Base-by-base conservation (phyloP, 2,329 filamentous ascomycete genomes). In the Domatiomyces globalis region DNA sequence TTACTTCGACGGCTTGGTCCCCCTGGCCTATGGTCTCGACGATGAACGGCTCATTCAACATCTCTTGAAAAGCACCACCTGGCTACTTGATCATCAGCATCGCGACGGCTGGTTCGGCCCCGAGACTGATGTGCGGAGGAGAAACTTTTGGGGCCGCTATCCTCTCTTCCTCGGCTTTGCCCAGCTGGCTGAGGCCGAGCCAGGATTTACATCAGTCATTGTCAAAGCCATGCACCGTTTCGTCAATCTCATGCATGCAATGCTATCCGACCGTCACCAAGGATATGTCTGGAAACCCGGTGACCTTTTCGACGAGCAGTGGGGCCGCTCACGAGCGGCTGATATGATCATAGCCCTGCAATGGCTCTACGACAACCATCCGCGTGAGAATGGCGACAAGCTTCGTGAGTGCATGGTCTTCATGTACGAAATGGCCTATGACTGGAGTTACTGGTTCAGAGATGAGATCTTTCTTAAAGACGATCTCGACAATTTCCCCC, bases 1-100 rank as follows among this genome's bases (percentile, higher is more conserved):
- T 60, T 80, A 76, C 74, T 74, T 78, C 58, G 79, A 80, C 57
- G 73, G 71, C 3, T 65, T 79, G 1, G 76, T 80, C 1, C 75
- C 77, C 17, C 67, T 80, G 20, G 75, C 77, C 1, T 80, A 74
- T 54, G 63, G 63, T 0, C 61, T 76, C 4, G 66, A 75, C 48
- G 71, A 79, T 58, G 56, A 63, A 2, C 63, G 71, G 4, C 63
- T 80, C n/a, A 74, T 76, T 56, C 57, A 55, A 0, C 76, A 80
- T 54, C 71, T 76, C 6, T 66, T 68, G 17, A 55, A 63, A 4
- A 70, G 70, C 27, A 61, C 73, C 5, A 64, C 73, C 49, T 72
- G 73, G 55, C 67, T 77, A 1, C 63, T 80, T n/a, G 63, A 65
- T 5, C 75, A 78, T 52, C 57, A 62, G 44, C 68, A 69, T 27